phyloP scores from a whole-genome alignment of 169 alveolate genomes.

The Plasmodium coatneyi region DNA sequence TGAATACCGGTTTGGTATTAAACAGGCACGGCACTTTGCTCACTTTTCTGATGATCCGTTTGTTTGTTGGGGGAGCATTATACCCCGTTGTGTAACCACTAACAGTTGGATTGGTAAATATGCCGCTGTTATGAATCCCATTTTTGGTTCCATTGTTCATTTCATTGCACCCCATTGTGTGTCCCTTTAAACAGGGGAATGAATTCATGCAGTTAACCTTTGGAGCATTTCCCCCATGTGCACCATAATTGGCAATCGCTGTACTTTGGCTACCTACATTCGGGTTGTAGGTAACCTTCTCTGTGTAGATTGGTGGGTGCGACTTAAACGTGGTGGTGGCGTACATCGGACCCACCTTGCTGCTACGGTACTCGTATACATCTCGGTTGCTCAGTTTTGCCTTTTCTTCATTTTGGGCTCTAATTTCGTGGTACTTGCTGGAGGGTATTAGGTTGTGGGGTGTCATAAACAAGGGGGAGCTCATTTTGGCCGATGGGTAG shows the following conservation, averaged over 20 bases:
- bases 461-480: not conserved
- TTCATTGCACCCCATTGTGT: not conserved
- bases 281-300: slow-evolving; percentile 10
- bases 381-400: slow-evolving; percentile 7
- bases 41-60: not conserved
- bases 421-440: slow-evolving; percentile 15
- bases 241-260: not conserved
- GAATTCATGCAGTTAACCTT: slow-evolving; percentile 41
- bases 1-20: not conserved
- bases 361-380: slow-evolving; percentile 5
- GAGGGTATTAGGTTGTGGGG: slow-evolving; percentile 13
- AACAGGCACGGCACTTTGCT: slow-evolving; percentile 1
- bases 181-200: slow-evolving; percentile 24
- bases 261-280: not conserved
- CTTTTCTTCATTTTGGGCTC: not conserved
- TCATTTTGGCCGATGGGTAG: not conserved
- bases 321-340: not conserved
- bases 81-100: not conserved
- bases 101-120: not conserved
- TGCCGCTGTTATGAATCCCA: not conserved
- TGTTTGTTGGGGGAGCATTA: not conserved
- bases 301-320: not conserved
- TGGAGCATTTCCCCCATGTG: not conserved
- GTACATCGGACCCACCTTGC: not conserved
- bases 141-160: slow-evolving; percentile 16